These are phyloP conservation scores for Exobasidium cylindrosporum DNA, from an alignment of 1,284 basidiomycete species.

Conservation along the genomic window DNA sequence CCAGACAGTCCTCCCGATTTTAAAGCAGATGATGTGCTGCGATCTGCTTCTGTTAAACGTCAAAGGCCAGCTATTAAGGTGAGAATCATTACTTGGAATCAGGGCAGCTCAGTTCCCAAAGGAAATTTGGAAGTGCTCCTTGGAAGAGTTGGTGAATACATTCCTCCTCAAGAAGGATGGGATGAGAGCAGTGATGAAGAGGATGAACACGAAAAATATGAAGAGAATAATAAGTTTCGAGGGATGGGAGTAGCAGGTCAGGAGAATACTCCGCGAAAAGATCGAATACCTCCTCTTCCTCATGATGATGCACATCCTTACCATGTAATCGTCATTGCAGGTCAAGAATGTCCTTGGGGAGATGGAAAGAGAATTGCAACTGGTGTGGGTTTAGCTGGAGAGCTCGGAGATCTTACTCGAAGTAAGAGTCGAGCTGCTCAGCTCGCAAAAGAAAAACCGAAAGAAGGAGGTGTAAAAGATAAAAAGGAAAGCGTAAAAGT, in stretches of 20 bases:
- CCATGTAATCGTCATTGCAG: slow-evolving; percentile 75
- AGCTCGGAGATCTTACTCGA: slow-evolving; percentile 39
- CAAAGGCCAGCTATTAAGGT: slow-evolving; percentile 57
- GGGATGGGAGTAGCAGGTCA: slow-evolving; percentile 37
- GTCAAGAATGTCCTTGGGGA: slow-evolving; percentile 61
- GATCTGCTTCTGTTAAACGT: slow-evolving; percentile 10
- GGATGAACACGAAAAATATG: background rate
- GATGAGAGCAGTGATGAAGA: slow-evolving; percentile 27
- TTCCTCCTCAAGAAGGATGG: slow-evolving; percentile 48
- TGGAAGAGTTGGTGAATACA: slow-evolving; percentile 65
- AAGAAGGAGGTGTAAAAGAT: slow-evolving; percentile 27
- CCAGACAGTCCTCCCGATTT: background rate
- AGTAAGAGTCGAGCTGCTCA: slow-evolving; percentile 24
- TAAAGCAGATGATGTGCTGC: background rate
- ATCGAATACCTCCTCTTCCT: slow-evolving; percentile 46
- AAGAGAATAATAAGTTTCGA: background rate
- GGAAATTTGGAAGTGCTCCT: slow-evolving; percentile 73
- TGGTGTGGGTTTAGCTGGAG: slow-evolving; percentile 46
- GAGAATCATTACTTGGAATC: slow-evolving; percentile 60
- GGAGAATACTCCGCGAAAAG: slow-evolving; percentile 30
- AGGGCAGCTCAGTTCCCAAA: slow-evolving; percentile 60
- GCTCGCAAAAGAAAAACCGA: slow-evolving; percentile 29
- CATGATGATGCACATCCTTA: slow-evolving; percentile 65
- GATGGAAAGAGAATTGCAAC: slow-evolving; percentile 41
- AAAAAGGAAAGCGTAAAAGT: slow-evolving; percentile 14